These are phyloP conservation scores for Aspergillus costaricaensis DNA, from an alignment of 2,329 filamentous ascomycete genomes.

Conservation along the genomic window DNA sequence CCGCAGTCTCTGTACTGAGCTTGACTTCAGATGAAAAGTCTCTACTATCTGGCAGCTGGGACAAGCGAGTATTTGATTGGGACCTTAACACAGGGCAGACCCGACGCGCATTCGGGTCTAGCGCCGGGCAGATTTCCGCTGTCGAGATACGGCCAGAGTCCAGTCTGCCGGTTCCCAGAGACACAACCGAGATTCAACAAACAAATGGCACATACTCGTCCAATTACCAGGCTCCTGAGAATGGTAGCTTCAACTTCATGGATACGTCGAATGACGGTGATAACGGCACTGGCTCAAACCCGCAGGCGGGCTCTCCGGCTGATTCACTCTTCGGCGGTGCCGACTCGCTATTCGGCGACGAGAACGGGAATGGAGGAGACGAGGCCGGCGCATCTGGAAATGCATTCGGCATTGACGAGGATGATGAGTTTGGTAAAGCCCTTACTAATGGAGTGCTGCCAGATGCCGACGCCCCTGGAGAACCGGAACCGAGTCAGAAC, in stretches of 20 bases:
- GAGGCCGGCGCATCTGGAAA: conserved; percentile 56
- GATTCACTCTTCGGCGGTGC: conserved; percentile 84
- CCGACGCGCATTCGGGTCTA: conserved; percentile 73
- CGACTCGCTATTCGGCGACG: conserved; percentile 87
- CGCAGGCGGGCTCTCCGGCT: conserved; percentile 65
- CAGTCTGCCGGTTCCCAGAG: conserved; percentile 72
- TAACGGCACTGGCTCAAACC: conserved; percentile 52
- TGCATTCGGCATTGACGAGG: conserved; percentile 75
- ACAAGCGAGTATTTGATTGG: conserved; percentile 93
- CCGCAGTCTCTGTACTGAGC: conserved; percentile 84
- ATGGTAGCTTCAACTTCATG: conserved; percentile 55
- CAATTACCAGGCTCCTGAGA: conserved; percentile 67
- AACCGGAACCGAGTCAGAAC: conserved; percentile 31
- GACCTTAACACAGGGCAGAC: conserved; percentile 84
- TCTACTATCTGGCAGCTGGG: conserved; percentile 91
- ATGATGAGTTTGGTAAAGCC: conserved; percentile 76
- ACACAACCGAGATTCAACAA: conserved; percentile 56
- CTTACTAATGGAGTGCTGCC: conserved; percentile 65
- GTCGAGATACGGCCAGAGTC: conserved; percentile 82
- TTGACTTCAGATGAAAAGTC: conserved; percentile 82
- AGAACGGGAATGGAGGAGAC: conserved; percentile 56
- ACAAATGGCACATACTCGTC: conserved; percentile 71
- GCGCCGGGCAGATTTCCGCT: conserved; percentile 79
- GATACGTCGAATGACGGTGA: conserved; percentile 41
- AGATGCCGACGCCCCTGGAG: conserved; percentile 47